Evolutionary conservation across 257 asterid species (phyloP), one percentile per base, ranked within the genome.

Genomic region (Penstemon davidsonii): DNA sequence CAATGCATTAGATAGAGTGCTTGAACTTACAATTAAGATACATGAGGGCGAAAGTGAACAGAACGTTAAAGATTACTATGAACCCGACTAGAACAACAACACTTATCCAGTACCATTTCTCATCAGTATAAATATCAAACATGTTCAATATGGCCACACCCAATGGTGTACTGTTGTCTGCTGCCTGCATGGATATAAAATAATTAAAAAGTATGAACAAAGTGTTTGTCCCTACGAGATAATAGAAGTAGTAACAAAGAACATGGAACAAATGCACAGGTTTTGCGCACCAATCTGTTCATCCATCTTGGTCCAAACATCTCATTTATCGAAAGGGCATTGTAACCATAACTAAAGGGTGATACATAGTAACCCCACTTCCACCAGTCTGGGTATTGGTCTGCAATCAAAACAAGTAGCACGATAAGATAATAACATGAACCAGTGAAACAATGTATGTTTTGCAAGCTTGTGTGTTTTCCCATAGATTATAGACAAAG

Each of bases 261-360:
- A 50, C 46, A n/a, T 5, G 66, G 44, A 60, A 5, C 5, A 40
- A 10, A 15, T 60, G 52, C 57, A 45, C 33, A 36, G 39, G 64
- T 37, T 52, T 15, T 12, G 36, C 75, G 12, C 67, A 84, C 87
- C 66, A 71, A 6, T 86, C 72, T 77, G 81, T 84, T 78, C 91
- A 87, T 83, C 96, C 96, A 86, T 79, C 91, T 74, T 15, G 84
- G 71, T 60, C 85, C 84, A 49, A 79, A 76, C 88, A 88, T 84
- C 66, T 88, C 94, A 15, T 88, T 88, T 9, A 86, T 81, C 25
- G 77, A 83, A 8, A 86, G 72, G 45, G 93, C 83, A 38, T 86
- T 84, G 80, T 79, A 86, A 4, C 82, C 85, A 33, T 86, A 86
- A 75, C 73, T 77, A 62, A 88, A 65, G 7, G 96, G 96, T n/a